Evolutionary conservation across 805 yeast genomes (phyloP), one percentile per base, ranked within the genome.

Genomic region (Sugiyamaella qingdaonensis): DNA sequence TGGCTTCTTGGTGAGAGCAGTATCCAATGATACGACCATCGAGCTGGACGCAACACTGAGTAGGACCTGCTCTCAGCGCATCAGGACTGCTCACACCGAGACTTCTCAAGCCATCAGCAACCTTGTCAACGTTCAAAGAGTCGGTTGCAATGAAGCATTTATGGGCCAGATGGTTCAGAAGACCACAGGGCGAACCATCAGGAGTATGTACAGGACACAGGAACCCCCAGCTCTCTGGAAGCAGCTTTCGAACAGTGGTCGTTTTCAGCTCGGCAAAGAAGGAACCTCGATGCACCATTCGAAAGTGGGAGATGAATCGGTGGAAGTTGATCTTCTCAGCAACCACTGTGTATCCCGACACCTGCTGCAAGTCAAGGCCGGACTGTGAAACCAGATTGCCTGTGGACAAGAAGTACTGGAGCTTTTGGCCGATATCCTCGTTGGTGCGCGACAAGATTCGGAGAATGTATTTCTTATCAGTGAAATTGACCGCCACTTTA

Each of bases 201-300:
- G 99, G 99, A 11, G 99, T 94, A 71, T 94, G 99, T 21, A 94
- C 99, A 10, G 99, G 99, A 74, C 99, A 94, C 63, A 94, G 73
- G 80, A 94, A 94, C 2, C 99, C 99, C 99, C 99, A 94, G 1
- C 97, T 88, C 71, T 94, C 99, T 0, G 99, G 99, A 54, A 94
- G 78, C 64, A 94, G 76, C 70, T 94, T 94, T 76, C 99, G 84
- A 47, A 94, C 99, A 1, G 98, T 86, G 21, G 99, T 94, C 41
- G 99, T 94, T 69, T 94, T 94, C 73, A 94, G 79, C 71, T 92
- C 96, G 44, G 99, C 97, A 70, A 94, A 94, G 84, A 94, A 94
- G 60, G 98, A 89, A 72, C 99, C 99, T 82, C 99, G 86, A 73
- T 94, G 99, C 50, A 94, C 98, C 99, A 94, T 94, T 74, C 99